phyloP scores from a whole-genome alignment of 352 stramenopile genomes.

The Pelagophyceae sp. region DNA sequence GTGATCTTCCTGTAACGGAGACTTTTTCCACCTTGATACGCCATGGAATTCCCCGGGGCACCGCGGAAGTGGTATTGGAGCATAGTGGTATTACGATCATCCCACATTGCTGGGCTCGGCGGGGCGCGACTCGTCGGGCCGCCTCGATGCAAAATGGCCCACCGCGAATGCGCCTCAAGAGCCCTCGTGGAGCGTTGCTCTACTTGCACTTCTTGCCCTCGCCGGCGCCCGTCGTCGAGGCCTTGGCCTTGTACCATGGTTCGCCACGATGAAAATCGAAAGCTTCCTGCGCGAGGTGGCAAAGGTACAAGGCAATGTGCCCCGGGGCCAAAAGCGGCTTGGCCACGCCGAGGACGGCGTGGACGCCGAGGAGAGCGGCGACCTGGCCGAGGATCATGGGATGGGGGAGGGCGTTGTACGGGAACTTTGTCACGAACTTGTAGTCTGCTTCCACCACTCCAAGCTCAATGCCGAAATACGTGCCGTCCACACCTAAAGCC shows the following conservation, averaged over 20 bases:
- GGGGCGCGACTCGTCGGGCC: no score
- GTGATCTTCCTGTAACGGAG: no score
- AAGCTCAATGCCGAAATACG: constrained; percentile 38
- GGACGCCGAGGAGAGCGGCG: constrained; percentile 27
- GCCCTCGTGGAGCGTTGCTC: no score
- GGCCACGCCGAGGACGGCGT: constrained; percentile 23
- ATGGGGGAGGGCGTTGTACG: constrained; percentile 35
- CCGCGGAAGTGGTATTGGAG: no score
- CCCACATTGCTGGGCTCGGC: no score
- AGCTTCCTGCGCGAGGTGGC: constrained; percentile 31
- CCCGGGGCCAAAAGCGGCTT: constrained; percentile 28
- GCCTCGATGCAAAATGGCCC: no score
- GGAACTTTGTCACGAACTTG: constrained; percentile 35
- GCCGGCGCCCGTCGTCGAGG: not conserved
- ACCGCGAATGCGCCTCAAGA: no score
- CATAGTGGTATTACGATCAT: no score
- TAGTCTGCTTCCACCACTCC: constrained; percentile 24
- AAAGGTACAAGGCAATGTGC: constrained; percentile 31
- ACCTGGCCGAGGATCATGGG: constrained; percentile 39
- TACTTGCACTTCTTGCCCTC: not conserved
- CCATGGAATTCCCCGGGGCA: no score
- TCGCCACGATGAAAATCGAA: constrained; percentile 17
- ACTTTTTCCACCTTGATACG: no score
- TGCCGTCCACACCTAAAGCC: constrained; percentile 31
- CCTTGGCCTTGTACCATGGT: constrained; percentile 19